phyloP scores from a whole-genome alignment of 352 stramenopile genomes.

The Plasmopara viticola region DNA sequence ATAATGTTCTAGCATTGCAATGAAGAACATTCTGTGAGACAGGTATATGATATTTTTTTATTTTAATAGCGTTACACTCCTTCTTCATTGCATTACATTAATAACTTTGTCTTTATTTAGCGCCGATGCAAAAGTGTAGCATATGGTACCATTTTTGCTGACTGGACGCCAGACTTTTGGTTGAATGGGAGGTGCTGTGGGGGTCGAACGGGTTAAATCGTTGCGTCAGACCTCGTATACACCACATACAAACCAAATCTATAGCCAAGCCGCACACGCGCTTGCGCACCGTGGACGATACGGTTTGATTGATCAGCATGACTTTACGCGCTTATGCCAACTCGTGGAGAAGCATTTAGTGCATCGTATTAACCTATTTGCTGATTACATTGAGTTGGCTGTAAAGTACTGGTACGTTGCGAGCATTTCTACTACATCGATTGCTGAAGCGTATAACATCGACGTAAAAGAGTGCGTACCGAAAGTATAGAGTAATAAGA shows the following conservation, averaged over 20 bases:
- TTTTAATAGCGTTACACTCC: too few species aligned
- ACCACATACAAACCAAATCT: constrained; percentile 13
- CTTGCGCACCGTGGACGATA: constrained; percentile 41
- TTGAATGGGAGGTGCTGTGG: constrained; percentile 40
- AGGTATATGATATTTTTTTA: too few species aligned
- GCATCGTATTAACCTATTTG: constrained; percentile 29
- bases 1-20: too few species aligned
- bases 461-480: constrained; percentile 39
- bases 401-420: constrained; percentile 65
- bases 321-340: constrained; percentile 37
- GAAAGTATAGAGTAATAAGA: background rate
- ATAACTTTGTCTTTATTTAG: background rate
- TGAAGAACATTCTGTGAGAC: too few species aligned
- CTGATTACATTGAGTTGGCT: constrained; percentile 36
- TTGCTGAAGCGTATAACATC: constrained; percentile 47
- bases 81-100: too few species aligned
- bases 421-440: constrained; percentile 50
- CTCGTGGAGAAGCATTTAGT: constrained; percentile 51
- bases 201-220: constrained; percentile 25
- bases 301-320: constrained; percentile 46
- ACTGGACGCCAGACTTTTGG: too few species aligned
- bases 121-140: too few species aligned
- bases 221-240: constrained; percentile 15
- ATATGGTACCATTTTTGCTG: too few species aligned
- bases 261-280: constrained; percentile 22